Evolutionary conservation across 2,329 filamentous ascomycete species (phyloP), one percentile per base, ranked within the genome.

Genomic region (Ophiostoma australiae): DNA sequence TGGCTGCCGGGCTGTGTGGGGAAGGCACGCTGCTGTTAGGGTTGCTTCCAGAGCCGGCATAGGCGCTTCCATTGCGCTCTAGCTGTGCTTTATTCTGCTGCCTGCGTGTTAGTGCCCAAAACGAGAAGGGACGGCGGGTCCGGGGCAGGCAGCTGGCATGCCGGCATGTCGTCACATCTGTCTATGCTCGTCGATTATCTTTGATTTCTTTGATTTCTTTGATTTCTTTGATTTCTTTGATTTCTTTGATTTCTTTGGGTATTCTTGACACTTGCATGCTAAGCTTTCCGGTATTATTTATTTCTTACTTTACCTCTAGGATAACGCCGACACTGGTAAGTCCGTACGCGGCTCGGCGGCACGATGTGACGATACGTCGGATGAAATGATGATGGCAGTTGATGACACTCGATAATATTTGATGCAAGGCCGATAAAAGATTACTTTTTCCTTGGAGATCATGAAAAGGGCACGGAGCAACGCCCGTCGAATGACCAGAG

Each of bases 41-140:
- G 23, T 58, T 15, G 52, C 52, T 58, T 27, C n/a, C 52, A 58
- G 52, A 23, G 58, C 58, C 31, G 31, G 31, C 23, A 31, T 20
- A 33, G 13, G 58, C 31, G 58, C 33, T 23, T 65, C 17, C 23
- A 8, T 20, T 15, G 17, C 17, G 6, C 15, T 17, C 48, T 15
- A 7, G 17, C 15, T 61, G 17, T 20, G 20, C 44, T 48, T 39
- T 39, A 66, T 39, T 23, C n/a, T 66, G 35, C 35, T 39, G 63
- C 63, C 63, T 66, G 63, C 63, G 63, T 66, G 20, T 66, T 37
- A 66, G 31, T 35, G 61, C 61, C 61, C 61, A 39, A 39, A n/a
- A n/a, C 15, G 61, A 65, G 15, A 63, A 37, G 31, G 33, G 35
- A 8, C 61, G 33, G 61, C 31, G 61, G 15, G 27, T 61, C 27